Evolutionary conservation across 805 yeast species (phyloP), one percentile per base, ranked within the genome.

Genomic region (Saccharomycopsis schoenii): DNA sequence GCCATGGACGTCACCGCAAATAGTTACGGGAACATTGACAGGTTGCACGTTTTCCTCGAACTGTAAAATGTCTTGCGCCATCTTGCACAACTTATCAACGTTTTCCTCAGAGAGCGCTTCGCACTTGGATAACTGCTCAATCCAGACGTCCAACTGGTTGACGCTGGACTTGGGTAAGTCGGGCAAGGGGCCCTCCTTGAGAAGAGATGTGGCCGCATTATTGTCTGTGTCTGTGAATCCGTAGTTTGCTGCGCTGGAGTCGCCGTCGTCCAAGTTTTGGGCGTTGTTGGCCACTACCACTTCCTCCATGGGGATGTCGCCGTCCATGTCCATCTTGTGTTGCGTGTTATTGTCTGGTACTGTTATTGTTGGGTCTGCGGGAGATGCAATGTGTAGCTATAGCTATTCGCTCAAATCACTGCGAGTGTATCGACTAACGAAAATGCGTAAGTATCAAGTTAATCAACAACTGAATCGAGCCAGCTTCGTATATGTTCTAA

Each of bases 1-100:
- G 50, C 97, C 97, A 71, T 91, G 97, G 60, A 91, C 93, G 74
- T 91, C 97, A 67, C 97, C 97, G 77, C 97, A 93, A 66, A 92
- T 91, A 19, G 98, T 93, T 41, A 94, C 98, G 4, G 99, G 99
- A 9, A 91, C 93, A 65, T 83, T 84, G 56, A 93, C 97, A 1
- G 97, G 97, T 75, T 93, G 97, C 58, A 93, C 97, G 71, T 94
- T 93, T 68, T 89, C 92, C 76, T 92, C 97, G 67, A 84, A 86
- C 72, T 89, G 96, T 68, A 92, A 76, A 40, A 91, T 94, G 67
- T 92, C 97, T 62, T 87, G 84, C 25, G 96, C 97, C 94, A 89
- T 88, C 65, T 84, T 87, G 70, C 97, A 91, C 65, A 91, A 76
- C 68, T 81, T 79, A 66, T 83, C 83, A 25, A 92, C 96, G 63